Evolutionary conservation across 805 yeast species (phyloP).

Genomic region (Komagataella kurtzmanii): DNA sequence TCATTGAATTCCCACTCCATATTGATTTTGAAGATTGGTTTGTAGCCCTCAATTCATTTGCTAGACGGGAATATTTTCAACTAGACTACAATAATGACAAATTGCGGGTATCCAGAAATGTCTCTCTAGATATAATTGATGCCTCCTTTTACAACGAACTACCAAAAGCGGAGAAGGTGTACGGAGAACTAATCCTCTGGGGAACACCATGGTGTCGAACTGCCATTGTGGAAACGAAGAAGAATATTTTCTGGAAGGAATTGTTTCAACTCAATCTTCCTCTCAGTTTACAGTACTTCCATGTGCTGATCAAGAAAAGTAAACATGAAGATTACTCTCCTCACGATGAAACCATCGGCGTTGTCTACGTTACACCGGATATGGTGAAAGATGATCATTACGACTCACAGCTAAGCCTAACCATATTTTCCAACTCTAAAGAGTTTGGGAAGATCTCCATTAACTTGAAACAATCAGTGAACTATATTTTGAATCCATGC

Average conservation of each 20-base stretch:
- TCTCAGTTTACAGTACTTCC: slow-evolving; percentile 36
- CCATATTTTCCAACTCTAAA: slow-evolving; percentile 4
- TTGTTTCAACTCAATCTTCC: slow-evolving; percentile 52
- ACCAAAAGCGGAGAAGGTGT: slow-evolving; percentile 18
- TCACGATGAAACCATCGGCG: slow-evolving; percentile 34
- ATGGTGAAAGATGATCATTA: slow-evolving; percentile 20
- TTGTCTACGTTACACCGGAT: slow-evolving; percentile 40
- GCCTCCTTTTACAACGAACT: slow-evolving; percentile 31
- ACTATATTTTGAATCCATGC: slow-evolving; percentile 44
- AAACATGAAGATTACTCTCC: slow-evolving; percentile 12
- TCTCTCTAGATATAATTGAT: slow-evolving; percentile 48
- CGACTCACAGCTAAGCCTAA: not conserved
- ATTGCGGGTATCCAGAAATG: slow-evolving; percentile 39
- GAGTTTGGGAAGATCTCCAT: slow-evolving; percentile 47
- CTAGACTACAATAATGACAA: slow-evolving; percentile 18
- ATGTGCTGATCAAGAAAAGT: slow-evolving; percentile 16
- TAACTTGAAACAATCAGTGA: slow-evolving; percentile 33
- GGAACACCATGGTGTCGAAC: slow-evolving; percentile 70
- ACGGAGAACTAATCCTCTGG: slow-evolving; percentile 66
- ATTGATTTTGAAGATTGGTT: slow-evolving; percentile 71
- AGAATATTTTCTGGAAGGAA: slow-evolving; percentile 77
- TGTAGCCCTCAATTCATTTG: slow-evolving; percentile 51
- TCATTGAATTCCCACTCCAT: slow-evolving; percentile 51
- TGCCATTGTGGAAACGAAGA: slow-evolving; percentile 35
- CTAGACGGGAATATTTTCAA: slow-evolving; percentile 34